Percentiles rank a stretch among this genome's conserved stretches.
phyloP scores from a whole-genome alignment of 768 basidiomycete genomes.

The Suillus discolor region DNA sequence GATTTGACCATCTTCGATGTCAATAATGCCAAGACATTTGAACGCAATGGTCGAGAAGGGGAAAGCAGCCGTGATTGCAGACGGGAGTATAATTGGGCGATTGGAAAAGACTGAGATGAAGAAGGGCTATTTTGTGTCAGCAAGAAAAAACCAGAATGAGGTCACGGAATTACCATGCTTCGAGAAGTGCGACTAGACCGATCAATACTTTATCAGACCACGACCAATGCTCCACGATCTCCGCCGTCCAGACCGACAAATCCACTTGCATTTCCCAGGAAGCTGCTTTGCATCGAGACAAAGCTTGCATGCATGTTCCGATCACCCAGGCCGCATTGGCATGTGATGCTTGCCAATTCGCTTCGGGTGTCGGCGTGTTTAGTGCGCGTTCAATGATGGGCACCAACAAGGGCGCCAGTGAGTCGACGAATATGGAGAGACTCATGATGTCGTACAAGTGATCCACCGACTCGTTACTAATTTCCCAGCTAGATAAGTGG shows the following conservation, averaged over 20 bases:
- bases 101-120: constrained; percentile 30
- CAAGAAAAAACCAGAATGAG: not conserved
- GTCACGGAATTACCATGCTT: constrained; percentile 42
- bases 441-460: constrained; percentile 58
- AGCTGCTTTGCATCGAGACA: constrained; percentile 42
- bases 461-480: constrained; percentile 42
- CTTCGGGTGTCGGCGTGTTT: constrained; percentile 26
- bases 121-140: constrained; percentile 20
- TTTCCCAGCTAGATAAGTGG: constrained; percentile 45
- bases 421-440: constrained; percentile 54
- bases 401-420: constrained; percentile 43
- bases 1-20: constrained; percentile 50
- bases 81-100: constrained; percentile 53
- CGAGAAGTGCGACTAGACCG: constrained; percentile 52
- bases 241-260: constrained; percentile 49
- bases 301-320: constrained; percentile 57
- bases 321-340: constrained; percentile 57
- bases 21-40: constrained; percentile 65
- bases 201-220: constrained; percentile 59
- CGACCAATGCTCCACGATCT: constrained; percentile 52
- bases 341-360: constrained; percentile 34
- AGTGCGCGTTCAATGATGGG: constrained; percentile 48
- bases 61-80: constrained; percentile 66
- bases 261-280: constrained; percentile 40
- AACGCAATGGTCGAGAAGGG: constrained; percentile 67